Base-by-base conservation (phyloP, 164 flowering plant genomes). In the Cinnamomum micranthum region DNA sequence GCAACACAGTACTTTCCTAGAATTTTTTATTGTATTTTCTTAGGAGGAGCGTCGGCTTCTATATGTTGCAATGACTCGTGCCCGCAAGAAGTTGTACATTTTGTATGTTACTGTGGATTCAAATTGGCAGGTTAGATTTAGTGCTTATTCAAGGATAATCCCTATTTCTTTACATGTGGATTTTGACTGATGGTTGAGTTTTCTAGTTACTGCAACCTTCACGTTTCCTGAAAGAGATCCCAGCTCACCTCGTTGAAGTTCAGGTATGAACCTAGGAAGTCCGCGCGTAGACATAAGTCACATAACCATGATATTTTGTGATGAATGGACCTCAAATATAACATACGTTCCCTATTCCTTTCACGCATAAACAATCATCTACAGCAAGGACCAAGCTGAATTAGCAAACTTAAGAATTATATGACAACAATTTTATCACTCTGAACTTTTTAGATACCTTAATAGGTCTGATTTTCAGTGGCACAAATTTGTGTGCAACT, bases 41-140 rank as follows among this genome's bases (percentile, higher is more conserved):
- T 73, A 95, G 98, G 99, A 95, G 83, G 99, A 95, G 78, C 80
- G 97, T 4, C 92, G 99, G 19, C 78, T 95, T 11, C 79, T 95
- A 4, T 95, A 93, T 78, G 99, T 95, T 71, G 99, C 92, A 70
- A 95, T 95, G 97, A 93, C 97, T 77, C 97, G 99, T 80, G 97
- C 99, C 66, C 84, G 95, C 12, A 88, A 85, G 74, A 93, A 89
- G 72, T 91, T 95, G 74, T 87, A 82, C 81, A 85, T 95, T 76
- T 81, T 91, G 69, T 91, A 95, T 84, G 85, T 90, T 73, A 63
- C 78, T 11, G 78, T 89, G 91, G 97, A 95, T 82, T 84, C 91
- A 2, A 90, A 84, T 85, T 93, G 95, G 92, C 99, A 93, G 94
- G 96, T 92, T 59, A 70, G 80, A 50, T 33, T 65, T 52, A 71